These are phyloP conservation scores for Erysiphe pulchra DNA, from an alignment of 2,329 filamentous ascomycete genomes.

Conservation along the genomic window DNA sequence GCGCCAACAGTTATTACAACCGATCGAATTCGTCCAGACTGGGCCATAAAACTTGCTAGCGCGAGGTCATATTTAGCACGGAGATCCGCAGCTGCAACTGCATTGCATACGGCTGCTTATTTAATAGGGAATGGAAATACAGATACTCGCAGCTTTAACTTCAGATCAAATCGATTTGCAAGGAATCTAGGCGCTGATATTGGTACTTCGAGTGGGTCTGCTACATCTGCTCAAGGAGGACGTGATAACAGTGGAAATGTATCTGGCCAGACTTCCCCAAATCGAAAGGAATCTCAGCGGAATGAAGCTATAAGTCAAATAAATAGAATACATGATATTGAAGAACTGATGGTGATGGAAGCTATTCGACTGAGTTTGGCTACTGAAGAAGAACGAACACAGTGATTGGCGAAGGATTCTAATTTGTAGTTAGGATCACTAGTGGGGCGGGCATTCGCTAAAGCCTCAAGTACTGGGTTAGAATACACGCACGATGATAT, in stretches of 20 bases:
- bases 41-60: slow-evolving; percentile 68
- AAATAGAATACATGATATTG: slow-evolving; percentile 59
- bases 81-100: slow-evolving; percentile 73
- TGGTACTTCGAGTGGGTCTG: slow-evolving; percentile 6
- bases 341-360: slow-evolving; percentile 98
- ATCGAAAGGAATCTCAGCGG: slow-evolving; percentile 8
- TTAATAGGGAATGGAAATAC: slow-evolving; percentile 36
- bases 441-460: no score
- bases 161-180: slow-evolving; percentile 10
- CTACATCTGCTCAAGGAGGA: slow-evolving; percentile 6
- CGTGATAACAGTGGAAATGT: slow-evolving; percentile 5
- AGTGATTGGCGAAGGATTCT: no score
- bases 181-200: slow-evolving; percentile 12
- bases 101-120: slow-evolving; percentile 83
- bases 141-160: slow-evolving; percentile 12
- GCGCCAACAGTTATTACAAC: slow-evolving; percentile 77
- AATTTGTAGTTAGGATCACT: no score
- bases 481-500: no score
- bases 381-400: slow-evolving; percentile 64
- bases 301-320: slow-evolving; percentile 15
- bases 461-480: no score
- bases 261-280: slow-evolving; percentile 1
- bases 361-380: slow-evolving; percentile 79
- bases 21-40: slow-evolving; percentile 78
- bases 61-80: slow-evolving; percentile 67